Conservation (phyloP, 345 rosid genomes). For the Cochlearia excelsa region DNA sequence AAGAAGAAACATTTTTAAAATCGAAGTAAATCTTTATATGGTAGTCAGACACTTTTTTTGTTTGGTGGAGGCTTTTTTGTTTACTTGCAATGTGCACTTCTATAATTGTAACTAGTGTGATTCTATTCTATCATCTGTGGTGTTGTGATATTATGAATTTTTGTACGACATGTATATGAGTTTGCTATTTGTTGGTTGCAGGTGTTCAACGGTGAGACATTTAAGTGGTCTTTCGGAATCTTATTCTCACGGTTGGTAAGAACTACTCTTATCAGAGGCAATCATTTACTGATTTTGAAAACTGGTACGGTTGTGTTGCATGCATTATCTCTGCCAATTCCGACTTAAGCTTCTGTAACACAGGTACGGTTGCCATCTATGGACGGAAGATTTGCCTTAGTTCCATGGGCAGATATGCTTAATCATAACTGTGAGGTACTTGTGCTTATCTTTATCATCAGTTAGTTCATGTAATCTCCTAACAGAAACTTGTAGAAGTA, state of each 20-base stretch:
- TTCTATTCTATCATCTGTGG: constrained; percentile 14
- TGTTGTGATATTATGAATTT: not conserved
- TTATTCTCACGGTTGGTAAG: constrained; percentile 96
- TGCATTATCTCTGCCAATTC: constrained; percentile 12
- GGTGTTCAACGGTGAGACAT: constrained; percentile 85
- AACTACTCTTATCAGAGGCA: constrained; percentile 8
- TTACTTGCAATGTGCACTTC: constrained; percentile 3
- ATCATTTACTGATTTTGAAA: constrained; percentile 13
- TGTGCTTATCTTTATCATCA: constrained; percentile 6
- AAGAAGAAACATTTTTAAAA: not conserved
- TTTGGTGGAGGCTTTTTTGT: constrained; percentile 5
- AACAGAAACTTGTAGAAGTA: constrained; percentile 17
- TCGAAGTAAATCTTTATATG: not conserved
- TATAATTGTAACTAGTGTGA: constrained; percentile 8
- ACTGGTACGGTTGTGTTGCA: constrained; percentile 7
- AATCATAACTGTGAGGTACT: constrained; percentile 91
- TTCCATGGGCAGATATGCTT: constrained; percentile 99
- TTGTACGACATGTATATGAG: constrained; percentile 6
- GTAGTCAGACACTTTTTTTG: not conserved
- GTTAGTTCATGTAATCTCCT: constrained; percentile 12
- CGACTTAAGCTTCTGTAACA: constrained; percentile 15
- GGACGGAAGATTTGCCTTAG: constrained; percentile 90
- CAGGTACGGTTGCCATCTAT: constrained; percentile 92
- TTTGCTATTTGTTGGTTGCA: constrained; percentile 36
- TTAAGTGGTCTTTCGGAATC: constrained; percentile 96